Conservation (phyloP, 208 protist genomes). For the Trypanosoma platydactyli region DNA sequence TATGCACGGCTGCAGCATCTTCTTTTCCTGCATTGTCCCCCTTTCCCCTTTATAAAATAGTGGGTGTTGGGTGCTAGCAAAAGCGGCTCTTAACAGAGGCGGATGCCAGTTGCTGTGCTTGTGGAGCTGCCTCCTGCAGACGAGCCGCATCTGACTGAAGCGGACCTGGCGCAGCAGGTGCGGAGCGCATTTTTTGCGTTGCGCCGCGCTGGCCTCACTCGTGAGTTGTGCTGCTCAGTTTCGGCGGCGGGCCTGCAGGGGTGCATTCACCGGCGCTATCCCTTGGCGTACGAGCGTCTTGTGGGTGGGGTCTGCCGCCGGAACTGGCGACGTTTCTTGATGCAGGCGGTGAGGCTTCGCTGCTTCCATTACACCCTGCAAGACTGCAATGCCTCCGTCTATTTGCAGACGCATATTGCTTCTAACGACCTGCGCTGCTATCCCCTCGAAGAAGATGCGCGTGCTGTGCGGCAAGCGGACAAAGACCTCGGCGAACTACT, state of each 20-base stretch:
- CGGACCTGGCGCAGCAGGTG: conserved; percentile 2
- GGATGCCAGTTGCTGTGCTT: conserved; percentile 8
- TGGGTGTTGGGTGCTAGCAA: not conserved
- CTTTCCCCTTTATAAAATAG: not conserved
- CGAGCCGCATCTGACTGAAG: conserved; percentile 5
- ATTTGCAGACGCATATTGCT: conserved; percentile 9
- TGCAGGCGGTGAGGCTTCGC: conserved; percentile 2
- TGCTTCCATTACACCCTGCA: conserved; percentile 7
- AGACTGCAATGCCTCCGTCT: not conserved
- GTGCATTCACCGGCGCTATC: not conserved
- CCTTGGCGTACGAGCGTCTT: conserved; percentile 8
- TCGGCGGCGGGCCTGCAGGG: conserved; percentile 17
- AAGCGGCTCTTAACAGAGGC: too few species aligned
- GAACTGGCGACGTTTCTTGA: conserved; percentile 20
- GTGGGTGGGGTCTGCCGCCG: conserved; percentile 9
- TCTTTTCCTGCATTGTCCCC: not conserved
- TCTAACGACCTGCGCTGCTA: conserved; percentile 16
- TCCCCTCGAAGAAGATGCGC: not conserved
- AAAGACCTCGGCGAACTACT: conserved; percentile 1
- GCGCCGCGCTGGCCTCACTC: not conserved
- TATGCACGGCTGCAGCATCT: too few species aligned
- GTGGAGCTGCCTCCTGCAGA: conserved; percentile 3
- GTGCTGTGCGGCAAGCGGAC: conserved; percentile 6
- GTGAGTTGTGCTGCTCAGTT: not conserved
- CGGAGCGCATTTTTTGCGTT: not conserved